A percentile compares a stretch with the other conserved stretches of the same genome.
These are phyloP conservation scores for Neurospora sp. DNA, from an alignment of 495 filamentous ascomycete species.

Conservation along the genomic window DNA sequence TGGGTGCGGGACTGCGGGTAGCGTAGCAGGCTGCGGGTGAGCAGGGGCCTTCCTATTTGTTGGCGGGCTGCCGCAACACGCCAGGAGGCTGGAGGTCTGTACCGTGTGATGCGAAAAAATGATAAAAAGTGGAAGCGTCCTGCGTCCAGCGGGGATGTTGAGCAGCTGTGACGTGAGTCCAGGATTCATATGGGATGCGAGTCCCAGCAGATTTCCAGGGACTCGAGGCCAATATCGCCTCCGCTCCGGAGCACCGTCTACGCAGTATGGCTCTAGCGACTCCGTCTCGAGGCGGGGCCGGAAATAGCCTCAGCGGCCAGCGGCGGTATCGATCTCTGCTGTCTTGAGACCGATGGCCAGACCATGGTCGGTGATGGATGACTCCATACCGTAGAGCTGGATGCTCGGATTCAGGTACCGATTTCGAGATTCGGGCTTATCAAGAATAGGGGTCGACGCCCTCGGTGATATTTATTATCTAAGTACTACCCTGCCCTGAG, in stretches of 20 bases:
- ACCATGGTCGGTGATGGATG: neutral
- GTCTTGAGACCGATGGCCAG: neutral
- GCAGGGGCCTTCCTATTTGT: slow-evolving; percentile 9
- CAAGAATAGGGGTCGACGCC: neutral
- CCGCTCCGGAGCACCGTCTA: neutral
- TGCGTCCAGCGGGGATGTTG: slow-evolving; percentile 1
- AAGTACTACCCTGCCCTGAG: neutral
- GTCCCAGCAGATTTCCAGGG: neutral
- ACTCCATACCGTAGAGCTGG: neutral
- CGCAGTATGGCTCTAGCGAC: neutral
- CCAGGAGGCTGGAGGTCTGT: slow-evolving; percentile 10
- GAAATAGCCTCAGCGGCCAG: neutral
- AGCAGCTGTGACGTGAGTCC: slow-evolving; percentile 3
- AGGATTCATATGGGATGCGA: neutral
- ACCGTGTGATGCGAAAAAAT: slow-evolving; percentile 18
- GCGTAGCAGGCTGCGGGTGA: slow-evolving; percentile 2
- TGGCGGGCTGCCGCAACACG: slow-evolving; percentile 8
- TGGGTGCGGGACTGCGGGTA: neutral
- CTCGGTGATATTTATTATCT: neutral
- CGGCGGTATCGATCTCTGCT: neutral
- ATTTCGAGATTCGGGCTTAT: neutral
- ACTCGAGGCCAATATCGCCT: neutral
- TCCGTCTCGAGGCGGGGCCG: neutral
- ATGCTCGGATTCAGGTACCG: neutral
- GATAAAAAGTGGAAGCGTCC: slow-evolving; percentile 10